Evolutionary conservation across 192 early-diverging fungal genomes (phyloP), one percentile per base, ranked within the genome.

Genomic region (Umbelopsis sp.): DNA sequence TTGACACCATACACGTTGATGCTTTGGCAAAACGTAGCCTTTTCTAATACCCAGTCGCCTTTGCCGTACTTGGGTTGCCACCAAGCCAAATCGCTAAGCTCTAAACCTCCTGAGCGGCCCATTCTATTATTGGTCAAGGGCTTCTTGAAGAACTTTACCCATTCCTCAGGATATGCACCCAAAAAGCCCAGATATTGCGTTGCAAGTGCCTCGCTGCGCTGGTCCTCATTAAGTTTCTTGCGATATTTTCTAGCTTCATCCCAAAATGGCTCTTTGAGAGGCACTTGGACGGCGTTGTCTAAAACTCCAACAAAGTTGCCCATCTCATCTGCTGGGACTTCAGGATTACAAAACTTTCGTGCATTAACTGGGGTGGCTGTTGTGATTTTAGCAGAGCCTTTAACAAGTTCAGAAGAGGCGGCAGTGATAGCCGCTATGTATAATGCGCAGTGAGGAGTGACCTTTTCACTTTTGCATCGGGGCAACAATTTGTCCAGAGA

Each of bases 261-360:
- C 77, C 77, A 79, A 23, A 71, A 47, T 6, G 35, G 16, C 25
- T 27, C 20, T 22, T 68, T 69, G 23, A 49, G 46, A 15, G 7
- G 21, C 21, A 30, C 11, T 18, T 20, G 49, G 67, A 15, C 30
- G 11, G 50, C 12, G 9, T 13, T 22, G 9, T 69, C 69, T 25
- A 64, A 74, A 5, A 37, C 41, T n/a, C 77, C 77, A 37, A 75
- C 73, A 50, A 58, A 74, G 33, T 79, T 79, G 4, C 77, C 77
- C 1, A 74, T 48, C 8, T 68, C 66, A 30, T 68, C 41, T 0
- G n/a, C 27, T 13, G 68, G 50, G 46, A 69, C 27, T 4, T 21
- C 41, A 10, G 66, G 70, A 22, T 73, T 47, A 64, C 77, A 74
- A 20, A 65, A 35, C 18, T 27, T 8, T 18, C 77, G 73, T 12